A percentile compares a stretch with the other conserved stretches of the same genome.
Conservation (phyloP, 306 rosid genomes). For the Prunus mira region DNA sequence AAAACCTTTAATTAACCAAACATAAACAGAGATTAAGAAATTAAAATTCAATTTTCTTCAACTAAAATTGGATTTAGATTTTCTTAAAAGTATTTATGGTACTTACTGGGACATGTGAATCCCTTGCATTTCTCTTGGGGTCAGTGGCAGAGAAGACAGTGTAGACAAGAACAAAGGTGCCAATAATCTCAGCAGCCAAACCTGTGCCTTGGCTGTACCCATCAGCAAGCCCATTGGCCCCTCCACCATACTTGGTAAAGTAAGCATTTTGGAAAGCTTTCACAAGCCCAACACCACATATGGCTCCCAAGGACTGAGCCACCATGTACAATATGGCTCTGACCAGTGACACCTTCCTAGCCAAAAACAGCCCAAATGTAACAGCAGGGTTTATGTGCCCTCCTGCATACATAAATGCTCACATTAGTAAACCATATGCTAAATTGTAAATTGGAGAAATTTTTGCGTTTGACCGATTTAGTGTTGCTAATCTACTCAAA, state of each 20-base stretch:
- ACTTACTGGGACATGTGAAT: conserved; percentile 45
- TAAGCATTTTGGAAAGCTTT: conserved; percentile 33
- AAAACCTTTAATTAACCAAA: conserved; percentile 23
- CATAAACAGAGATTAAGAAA: background rate
- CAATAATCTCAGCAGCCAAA: conserved; percentile 45
- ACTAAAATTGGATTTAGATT: too few relatives aligned
- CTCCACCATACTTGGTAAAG: conserved; percentile 40
- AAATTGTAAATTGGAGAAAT: background rate
- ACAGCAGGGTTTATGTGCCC: conserved; percentile 56
- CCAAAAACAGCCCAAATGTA: conserved; percentile 42
- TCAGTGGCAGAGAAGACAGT: conserved; percentile 54
- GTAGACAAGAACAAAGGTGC: conserved; percentile 51
- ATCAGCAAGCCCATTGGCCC: conserved; percentile 29
- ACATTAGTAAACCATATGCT: background rate
- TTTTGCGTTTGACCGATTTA: background rate
- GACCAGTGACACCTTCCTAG: conserved; percentile 40
- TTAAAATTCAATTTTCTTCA: background rate
- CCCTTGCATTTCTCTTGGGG: conserved; percentile 44
- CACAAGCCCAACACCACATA: conserved; percentile 45
- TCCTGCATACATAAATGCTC: conserved; percentile 16
- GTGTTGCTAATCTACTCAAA: background rate
- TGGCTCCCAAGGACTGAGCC: conserved; percentile 46
- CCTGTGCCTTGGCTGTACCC: conserved; percentile 42
- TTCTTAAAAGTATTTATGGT: background rate
- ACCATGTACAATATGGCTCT: conserved; percentile 37